These are phyloP conservation scores for Aegilops umbellulata DNA, from an alignment of 176 grass and related monocot species.

Conservation along the genomic window DNA sequence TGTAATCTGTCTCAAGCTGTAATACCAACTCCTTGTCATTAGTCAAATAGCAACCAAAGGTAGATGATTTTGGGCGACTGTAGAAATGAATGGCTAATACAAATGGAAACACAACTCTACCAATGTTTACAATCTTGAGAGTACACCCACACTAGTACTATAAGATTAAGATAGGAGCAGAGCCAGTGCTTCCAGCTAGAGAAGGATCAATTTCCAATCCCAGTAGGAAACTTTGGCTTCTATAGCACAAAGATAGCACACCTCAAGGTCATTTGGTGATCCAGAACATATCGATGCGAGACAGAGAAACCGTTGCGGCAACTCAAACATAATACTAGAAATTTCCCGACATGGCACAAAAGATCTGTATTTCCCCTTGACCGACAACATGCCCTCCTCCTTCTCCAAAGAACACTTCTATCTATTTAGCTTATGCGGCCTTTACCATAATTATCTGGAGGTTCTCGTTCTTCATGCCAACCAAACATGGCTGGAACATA, in stretches of 20 bases:
- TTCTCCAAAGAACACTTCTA: neutral
- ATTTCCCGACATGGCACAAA: neutral
- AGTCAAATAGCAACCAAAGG: neutral
- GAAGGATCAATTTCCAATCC: neutral
- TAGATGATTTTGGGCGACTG: neutral
- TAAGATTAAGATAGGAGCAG: neutral
- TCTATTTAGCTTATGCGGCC: neutral
- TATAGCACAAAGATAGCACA: neutral
- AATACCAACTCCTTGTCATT: neutral
- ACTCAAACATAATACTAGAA: constrained; percentile 6
- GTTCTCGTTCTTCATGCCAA: neutral
- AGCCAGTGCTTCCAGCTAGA: neutral
- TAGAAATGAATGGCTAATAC: neutral
- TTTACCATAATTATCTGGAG: neutral
- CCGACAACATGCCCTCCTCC: neutral
- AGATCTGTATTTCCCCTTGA: neutral
- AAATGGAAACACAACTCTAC: neutral
- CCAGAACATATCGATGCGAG: neutral
- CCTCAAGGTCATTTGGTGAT: neutral
- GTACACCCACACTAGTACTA: neutral
- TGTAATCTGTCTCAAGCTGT: neutral
- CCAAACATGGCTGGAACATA: no score
- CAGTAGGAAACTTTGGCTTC: neutral
- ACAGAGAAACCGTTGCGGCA: neutral
- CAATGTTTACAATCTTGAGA: neutral